Percentiles rank a stretch among this genome's conserved stretches.
These are phyloP conservation scores for Pichia sp. DNA, from an alignment of 1,139 yeast genomes.

Conservation along the genomic window DNA sequence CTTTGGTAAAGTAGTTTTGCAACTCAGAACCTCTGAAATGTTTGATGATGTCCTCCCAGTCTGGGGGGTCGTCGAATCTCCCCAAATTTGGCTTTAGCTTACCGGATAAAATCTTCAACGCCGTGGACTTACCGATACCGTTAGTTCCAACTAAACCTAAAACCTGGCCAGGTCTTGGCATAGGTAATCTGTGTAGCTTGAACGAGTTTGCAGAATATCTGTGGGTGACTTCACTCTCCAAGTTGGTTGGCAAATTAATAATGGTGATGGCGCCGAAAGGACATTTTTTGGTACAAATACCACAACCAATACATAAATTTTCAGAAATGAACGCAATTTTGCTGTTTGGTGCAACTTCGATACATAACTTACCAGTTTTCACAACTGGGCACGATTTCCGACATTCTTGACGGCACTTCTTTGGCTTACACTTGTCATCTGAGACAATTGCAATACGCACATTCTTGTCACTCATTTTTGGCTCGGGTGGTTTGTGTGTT, in stretches of 20 bases:
- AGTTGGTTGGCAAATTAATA: conserved; percentile 91
- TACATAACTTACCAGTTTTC: conserved; percentile 94
- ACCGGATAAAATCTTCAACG: conserved; percentile 95
- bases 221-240: conserved; percentile 89
- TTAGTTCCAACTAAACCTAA: conserved; percentile 96
- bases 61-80: conserved; percentile 89
- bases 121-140: conserved; percentile 99
- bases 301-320: conserved; percentile 95
- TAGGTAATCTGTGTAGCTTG: conserved; percentile 93
- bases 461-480: conserved; percentile 50
- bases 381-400: conserved; percentile 96
- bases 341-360: conserved; percentile 85
- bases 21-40: conserved; percentile 95
- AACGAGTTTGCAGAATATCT: conserved; percentile 97
- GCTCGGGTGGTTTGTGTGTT: not conserved
- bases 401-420: conserved; percentile 97
- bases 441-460: conserved; percentile 93
- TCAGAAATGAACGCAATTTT: conserved; percentile 97
- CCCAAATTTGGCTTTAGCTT: conserved; percentile 97
- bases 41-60: conserved; percentile 89
- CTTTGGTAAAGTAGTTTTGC: conserved; percentile 91
- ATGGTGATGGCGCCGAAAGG: conserved; percentile 96
- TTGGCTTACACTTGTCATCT: conserved; percentile 93
- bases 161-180: conserved; percentile 99
- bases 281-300: conserved; percentile 98